Conservation (phyloP, 1,139 yeast species). For the Sugiyamaella neomexicana region DNA sequence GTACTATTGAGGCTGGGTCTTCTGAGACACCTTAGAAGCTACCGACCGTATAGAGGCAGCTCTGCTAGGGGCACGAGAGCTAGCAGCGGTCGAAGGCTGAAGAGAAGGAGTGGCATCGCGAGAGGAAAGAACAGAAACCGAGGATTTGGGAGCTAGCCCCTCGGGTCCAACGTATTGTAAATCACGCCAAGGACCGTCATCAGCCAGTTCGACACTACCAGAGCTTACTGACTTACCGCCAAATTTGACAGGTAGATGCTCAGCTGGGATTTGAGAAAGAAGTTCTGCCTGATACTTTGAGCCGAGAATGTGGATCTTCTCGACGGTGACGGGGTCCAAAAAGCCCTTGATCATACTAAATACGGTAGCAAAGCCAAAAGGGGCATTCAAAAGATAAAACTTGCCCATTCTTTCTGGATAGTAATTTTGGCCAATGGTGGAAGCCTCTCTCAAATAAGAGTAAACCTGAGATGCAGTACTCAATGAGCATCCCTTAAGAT, state of each 20-base stretch:
- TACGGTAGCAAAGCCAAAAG: slow-evolving; percentile 95
- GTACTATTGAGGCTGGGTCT: slow-evolving; percentile 13
- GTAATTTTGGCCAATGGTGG: slow-evolving; percentile 91
- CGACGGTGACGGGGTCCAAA: slow-evolving; percentile 97
- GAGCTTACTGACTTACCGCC: slow-evolving; percentile 76
- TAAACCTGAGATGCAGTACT: slow-evolving; percentile 82
- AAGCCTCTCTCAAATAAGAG: slow-evolving; percentile 87
- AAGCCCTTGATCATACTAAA: slow-evolving; percentile 89
- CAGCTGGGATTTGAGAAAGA: slow-evolving; percentile 87
- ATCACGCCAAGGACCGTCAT: slow-evolving; percentile 98
- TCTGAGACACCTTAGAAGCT: slow-evolving; percentile 11
- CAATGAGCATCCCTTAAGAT: slow-evolving; percentile 89
- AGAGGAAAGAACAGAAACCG: slow-evolving; percentile 13
- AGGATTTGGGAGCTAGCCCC: slow-evolving; percentile 37
- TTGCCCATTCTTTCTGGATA: slow-evolving; percentile 99
- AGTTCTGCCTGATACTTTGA: slow-evolving; percentile 75
- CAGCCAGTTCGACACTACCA: slow-evolving; percentile 81
- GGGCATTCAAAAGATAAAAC: slow-evolving; percentile 93
- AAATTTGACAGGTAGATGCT: slow-evolving; percentile 85
- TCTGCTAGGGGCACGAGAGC: slow-evolving; percentile 11
- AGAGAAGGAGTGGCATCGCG: slow-evolving; percentile 6
- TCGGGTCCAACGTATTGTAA: slow-evolving; percentile 59
- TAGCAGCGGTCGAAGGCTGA: neutral
- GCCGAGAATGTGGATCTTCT: slow-evolving; percentile 88
- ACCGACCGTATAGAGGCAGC: slow-evolving; percentile 5